Percentiles rank a stretch among this genome's conserved stretches.
Evolutionary conservation across 2,329 filamentous ascomycete species (phyloP).

Genomic region (Cytospora piceicola): DNA sequence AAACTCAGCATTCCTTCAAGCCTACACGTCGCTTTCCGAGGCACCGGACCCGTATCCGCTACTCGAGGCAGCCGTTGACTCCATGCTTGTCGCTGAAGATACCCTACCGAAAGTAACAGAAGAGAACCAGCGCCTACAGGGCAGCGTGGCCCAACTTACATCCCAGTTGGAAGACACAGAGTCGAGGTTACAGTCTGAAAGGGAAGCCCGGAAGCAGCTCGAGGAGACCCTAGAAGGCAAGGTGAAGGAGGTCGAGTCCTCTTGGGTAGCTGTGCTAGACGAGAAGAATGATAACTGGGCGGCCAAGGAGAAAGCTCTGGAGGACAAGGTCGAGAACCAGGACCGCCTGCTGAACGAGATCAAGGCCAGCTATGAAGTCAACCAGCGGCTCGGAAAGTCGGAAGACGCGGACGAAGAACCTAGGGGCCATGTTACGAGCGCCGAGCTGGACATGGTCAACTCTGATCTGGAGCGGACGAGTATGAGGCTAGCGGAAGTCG

Average conservation of each 20-base stretch:
- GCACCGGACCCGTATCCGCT: constrained; percentile 95
- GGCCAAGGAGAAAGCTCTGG: constrained; percentile 82
- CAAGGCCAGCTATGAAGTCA: constrained; percentile 96
- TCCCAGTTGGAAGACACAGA: constrained; percentile 84
- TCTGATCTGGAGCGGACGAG: constrained; percentile 91
- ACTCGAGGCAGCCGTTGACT: constrained; percentile 94
- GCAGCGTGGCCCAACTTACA: constrained; percentile 74
- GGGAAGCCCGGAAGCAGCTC: constrained; percentile 70
- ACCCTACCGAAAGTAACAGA: constrained; percentile 85
- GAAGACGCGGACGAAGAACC: constrained; percentile 55
- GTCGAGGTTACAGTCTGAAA: constrained; percentile 76
- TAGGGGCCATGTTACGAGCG: constrained; percentile 73
- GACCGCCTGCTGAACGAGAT: constrained; percentile 90
- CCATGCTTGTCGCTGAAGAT: constrained; percentile 88
- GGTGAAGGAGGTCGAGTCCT: constrained; percentile 86
- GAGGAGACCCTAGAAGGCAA: constrained; percentile 78
- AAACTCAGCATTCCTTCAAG: constrained; percentile 88
- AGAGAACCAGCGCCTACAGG: constrained; percentile 87
- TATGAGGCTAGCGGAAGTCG: constrained; percentile 82
- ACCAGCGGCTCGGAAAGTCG: constrained; percentile 79
- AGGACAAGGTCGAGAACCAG: constrained; percentile 94
- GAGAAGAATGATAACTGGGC: constrained; percentile 98
- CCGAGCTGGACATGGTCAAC: constrained; percentile 91
- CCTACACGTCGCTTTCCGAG: constrained; percentile 92
- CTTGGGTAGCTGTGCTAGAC: constrained; percentile 85